Evolutionary conservation across 768 basidiomycete species (phyloP), one percentile per base, ranked within the genome.

Genomic region (Psilocybe subaeruginosa): DNA sequence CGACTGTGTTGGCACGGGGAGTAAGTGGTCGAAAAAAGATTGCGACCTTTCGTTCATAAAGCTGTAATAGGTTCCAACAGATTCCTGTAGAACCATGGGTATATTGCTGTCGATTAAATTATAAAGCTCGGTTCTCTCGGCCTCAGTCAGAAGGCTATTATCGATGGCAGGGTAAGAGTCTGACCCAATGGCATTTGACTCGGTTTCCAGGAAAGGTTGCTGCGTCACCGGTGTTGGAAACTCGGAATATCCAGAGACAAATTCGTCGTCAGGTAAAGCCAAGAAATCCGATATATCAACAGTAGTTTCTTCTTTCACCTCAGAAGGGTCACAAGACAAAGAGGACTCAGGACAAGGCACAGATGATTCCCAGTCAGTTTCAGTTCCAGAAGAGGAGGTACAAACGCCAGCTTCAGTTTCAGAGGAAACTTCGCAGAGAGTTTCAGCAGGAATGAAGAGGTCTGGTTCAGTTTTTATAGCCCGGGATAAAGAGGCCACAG

Each of bases 91-190:
- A 17, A 79, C 74, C 59, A 78, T 77, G 12, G 80, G 81, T 53
- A 88, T 77, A 47, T 74, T 79, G 62, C 74, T 76, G 60, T 82
- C 79, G 41, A 89, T 72, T 29, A 82, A 71, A 52, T 80, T 75
- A 64, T 89, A 89, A 59, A 83, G 74, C 27, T 77, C 80, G 55
- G 73, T 70, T 35, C 86, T 82, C 68, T 87, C 83, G n/a, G 69
- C 65, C 57, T 72, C 61, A 12, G 78, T 76, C 49, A 86, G 73
- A 19, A 76, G 66, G 37, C 75, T 68, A 46, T 75, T 71, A 50
- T 75, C 72, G 12, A 70, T 52, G 43, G 63, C 58, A 55, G 65
- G 54, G 7, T 69, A 57, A 27, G 66, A 54, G 23, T 67, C 70
- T 29, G 63, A 16, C 30, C 55, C 56, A 23, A 48, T 52, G 23